Evolutionary conservation across 2,329 filamentous ascomycete genomes (phyloP).

Genomic region (Coniella vitis): DNA sequence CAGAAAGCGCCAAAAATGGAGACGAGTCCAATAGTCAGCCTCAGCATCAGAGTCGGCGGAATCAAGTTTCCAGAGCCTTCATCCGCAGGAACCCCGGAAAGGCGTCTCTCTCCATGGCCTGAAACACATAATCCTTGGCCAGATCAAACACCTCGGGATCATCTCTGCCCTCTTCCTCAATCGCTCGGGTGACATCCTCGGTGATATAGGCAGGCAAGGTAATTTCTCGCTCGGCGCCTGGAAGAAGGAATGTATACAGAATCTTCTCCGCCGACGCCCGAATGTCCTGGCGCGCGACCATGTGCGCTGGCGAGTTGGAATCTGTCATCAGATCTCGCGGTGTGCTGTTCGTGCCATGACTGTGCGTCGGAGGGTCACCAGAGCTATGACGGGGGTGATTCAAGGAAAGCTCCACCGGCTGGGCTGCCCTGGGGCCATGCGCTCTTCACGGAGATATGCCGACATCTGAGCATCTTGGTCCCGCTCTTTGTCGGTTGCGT

Average conservation of each 20-base stretch:
- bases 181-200: constrained; percentile 74
- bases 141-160: constrained; percentile 96
- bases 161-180: constrained; percentile 86
- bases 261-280: constrained; percentile 95
- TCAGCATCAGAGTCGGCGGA: constrained; percentile 78
- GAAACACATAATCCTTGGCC: constrained; percentile 98
- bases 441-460: constrained; percentile 71
- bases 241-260: constrained; percentile 92
- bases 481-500: constrained; percentile 62
- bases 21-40: constrained; percentile 77
- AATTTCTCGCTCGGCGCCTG: constrained; percentile 94
- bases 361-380: constrained; percentile 38
- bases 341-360: constrained; percentile 50
- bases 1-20: constrained; percentile 90
- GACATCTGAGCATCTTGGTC: constrained; percentile 86
- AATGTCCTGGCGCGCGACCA: constrained; percentile 83
- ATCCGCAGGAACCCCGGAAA: constrained; percentile 93
- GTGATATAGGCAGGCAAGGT: constrained; percentile 84
- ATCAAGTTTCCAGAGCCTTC: constrained; percentile 93
- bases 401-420: constrained; percentile 40
- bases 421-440: constrained; percentile 6
- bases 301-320: constrained; percentile 76
- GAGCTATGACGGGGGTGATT: constrained; percentile 47
- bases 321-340: constrained; percentile 60
- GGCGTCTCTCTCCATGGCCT: constrained; percentile 99